Percentiles rank a stretch among this genome's conserved stretches.
Evolutionary conservation across 225 moss, liverwort and hornwort genomes (phyloP).

Genomic region (Asterella californica): DNA sequence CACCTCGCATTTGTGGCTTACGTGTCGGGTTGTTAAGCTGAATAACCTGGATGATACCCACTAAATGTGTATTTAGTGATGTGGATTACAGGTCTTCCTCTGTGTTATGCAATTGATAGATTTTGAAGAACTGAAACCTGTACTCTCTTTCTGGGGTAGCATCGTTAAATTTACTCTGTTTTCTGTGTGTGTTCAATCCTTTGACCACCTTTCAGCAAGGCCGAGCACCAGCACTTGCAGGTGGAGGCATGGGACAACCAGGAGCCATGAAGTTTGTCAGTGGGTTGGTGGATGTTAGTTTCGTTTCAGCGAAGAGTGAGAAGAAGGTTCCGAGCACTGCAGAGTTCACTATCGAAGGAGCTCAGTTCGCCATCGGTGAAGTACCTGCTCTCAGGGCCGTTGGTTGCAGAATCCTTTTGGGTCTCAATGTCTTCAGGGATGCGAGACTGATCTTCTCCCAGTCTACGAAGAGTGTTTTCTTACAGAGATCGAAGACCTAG

Average conservation of each 20-base stretch:
- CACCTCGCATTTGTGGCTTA: not conserved
- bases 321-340: conserved; percentile 12
- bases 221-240: conserved; percentile 59
- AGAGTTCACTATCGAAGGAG: conserved; percentile 51
- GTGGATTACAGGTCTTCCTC: not conserved
- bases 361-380: conserved; percentile 79
- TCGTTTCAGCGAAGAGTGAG: conserved; percentile 42
- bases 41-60: too few species aligned
- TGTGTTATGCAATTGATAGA: not conserved
- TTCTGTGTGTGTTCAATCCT: not conserved
- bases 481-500: conserved; percentile 24
- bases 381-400: conserved; percentile 82
- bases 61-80: not conserved
- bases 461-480: conserved; percentile 42
- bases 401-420: conserved; percentile 77
- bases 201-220: conserved; percentile 33
- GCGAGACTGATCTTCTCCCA: conserved; percentile 73
- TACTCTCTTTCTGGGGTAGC: not conserved
- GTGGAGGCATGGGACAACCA: conserved; percentile 84
- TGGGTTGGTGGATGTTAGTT: conserved; percentile 54
- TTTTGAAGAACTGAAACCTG: not conserved
- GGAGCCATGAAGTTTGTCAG: conserved; percentile 65
- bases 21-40: too few species aligned
- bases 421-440: conserved; percentile 77
- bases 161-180: not conserved